Evolutionary conservation across 495 filamentous ascomycete genomes (phyloP), one percentile per base, ranked within the genome.

Genomic region (Podospora comata): DNA sequence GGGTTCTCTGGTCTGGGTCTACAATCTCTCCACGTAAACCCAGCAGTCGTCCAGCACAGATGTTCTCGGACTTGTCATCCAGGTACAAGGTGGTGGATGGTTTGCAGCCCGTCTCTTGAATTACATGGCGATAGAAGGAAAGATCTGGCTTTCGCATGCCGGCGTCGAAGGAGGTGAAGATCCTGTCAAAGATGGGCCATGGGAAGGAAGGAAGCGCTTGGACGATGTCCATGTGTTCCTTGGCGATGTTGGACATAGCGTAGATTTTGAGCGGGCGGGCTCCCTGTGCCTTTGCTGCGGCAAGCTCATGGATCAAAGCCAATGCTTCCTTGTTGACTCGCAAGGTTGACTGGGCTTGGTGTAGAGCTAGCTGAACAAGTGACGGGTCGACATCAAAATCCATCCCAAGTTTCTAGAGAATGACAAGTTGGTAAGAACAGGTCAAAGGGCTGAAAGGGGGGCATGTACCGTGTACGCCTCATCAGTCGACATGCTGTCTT

Each of bases 101-200:
- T 19, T 63, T 57, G 19, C 67, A 5, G 19, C 70, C 69, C n/a
- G 64, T 73, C 19, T 70, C 4, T 0, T 74, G 4, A 6, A 76
- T 64, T 2, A 71, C 65, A 60, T 69, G 63, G 39, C 62, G 67
- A 34, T 74, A 76, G 64, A 71, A 73, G 20, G 70, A 70, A 34
- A 74, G 28, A 28, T 74, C 70, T n/a, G 74, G 74, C 48, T 76
- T 76, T 30, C 72, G 65, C 74, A 73, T 74, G 18, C 74, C 74
- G 7, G 66, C 67, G 5, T 18, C 19, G 0, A 62, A 62, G 0
- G 74, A 76, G 11, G 57, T 55, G 48, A 76, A 74, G 16, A 69
- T 34, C 1, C 26, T 55, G 28, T 70, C 60, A 48, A 76, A 76
- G 0, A 71, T 48, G 3, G 62, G 20, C 74, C 74, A 76, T 2